These are phyloP conservation scores for Phyllosticta paracitricarpa DNA, from an alignment of 2,329 filamentous ascomycete species.

Conservation along the genomic window DNA sequence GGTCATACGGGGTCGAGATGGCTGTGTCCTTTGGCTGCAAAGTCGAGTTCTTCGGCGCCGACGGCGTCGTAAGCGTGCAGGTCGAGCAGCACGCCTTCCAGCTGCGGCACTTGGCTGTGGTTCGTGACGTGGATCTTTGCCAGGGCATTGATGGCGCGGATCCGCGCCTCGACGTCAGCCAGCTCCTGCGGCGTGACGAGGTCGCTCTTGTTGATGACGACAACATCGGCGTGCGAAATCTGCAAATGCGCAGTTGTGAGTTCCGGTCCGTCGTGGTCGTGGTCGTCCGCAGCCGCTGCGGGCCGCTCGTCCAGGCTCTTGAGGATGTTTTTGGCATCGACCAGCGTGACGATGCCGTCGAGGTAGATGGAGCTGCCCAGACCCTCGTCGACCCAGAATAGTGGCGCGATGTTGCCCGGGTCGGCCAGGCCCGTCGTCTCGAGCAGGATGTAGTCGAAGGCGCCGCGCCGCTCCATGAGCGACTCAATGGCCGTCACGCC, in stretches of 20 bases:
- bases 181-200: conserved; percentile 65
- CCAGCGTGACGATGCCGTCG: conserved; percentile 90
- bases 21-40: conserved; percentile 68
- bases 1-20: conserved; percentile 71
- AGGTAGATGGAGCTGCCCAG: conserved; percentile 92
- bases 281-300: conserved; percentile 38
- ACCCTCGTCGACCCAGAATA: conserved; percentile 97
- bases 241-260: conserved; percentile 92
- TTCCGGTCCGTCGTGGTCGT: conserved; percentile 49
- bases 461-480: conserved; percentile 84
- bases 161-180: conserved; percentile 55
- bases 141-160: conserved; percentile 79
- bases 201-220: conserved; percentile 90
- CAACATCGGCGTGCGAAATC: conserved; percentile 91
- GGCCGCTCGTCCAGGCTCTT: conserved; percentile 63
- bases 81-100: conserved; percentile 82
- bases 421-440: conserved; percentile 95
- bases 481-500: conserved; percentile 93
- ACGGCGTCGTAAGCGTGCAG: conserved; percentile 88
- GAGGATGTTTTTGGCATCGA: conserved; percentile 89
- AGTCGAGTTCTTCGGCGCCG: conserved; percentile 52
- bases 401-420: conserved; percentile 85
- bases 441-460: conserved; percentile 94
- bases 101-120: conserved; percentile 65
- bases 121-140: conserved; percentile 76